Evolutionary conservation across 2,329 filamentous ascomycete species (phyloP), one percentile per base, ranked within the genome.

Genomic region (Pseudonectria foliicola): DNA sequence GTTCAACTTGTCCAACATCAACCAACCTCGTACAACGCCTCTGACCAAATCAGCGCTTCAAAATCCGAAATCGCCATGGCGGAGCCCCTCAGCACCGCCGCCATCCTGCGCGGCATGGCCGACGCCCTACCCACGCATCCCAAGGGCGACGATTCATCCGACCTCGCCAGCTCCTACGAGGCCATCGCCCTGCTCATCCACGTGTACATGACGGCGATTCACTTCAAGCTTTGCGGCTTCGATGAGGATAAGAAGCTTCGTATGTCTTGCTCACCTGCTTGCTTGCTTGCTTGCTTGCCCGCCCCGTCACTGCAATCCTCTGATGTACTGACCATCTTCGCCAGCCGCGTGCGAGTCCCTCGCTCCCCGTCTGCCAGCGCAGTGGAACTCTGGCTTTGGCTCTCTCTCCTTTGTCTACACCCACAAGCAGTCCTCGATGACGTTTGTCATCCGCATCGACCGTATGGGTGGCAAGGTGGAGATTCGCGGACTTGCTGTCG

Each of bases 331-430:
- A n/a, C n/a, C n/a, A n/a, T n/a, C 28, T 34, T 15, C 3, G 28
- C 26, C 25, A 57, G 48, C 46, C 21, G 66, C 75, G 53, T 77
- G 77, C 51, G 65, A 72, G 36, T 57, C 68, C 30, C 62, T 76
- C 29, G 71, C 76, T 8, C 76, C 75, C 7, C 70, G 79, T 23
- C 71, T 96, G 3, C 85, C 87, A 0, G 39, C 72, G 12, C 74
- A 79, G 62, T 96, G 92, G 92, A 95, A 95, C 60, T 67, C 77
- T 10, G 75, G 75, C 13, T 72, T 73, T 38, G 76, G 76, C 42
- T 78, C 80, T 11, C 82, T 86, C 56, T 77, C 82, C 37, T 95
- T 96, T 61, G 77, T 88, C 44, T 96, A 96, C 64, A 77, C 79
- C 4, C 89, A 95, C 60, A 70, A 76, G 15, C 85, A 94, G 56